Conservation (phyloP, 2,329 filamentous ascomycete species). For the Cordyceps javanica region DNA sequence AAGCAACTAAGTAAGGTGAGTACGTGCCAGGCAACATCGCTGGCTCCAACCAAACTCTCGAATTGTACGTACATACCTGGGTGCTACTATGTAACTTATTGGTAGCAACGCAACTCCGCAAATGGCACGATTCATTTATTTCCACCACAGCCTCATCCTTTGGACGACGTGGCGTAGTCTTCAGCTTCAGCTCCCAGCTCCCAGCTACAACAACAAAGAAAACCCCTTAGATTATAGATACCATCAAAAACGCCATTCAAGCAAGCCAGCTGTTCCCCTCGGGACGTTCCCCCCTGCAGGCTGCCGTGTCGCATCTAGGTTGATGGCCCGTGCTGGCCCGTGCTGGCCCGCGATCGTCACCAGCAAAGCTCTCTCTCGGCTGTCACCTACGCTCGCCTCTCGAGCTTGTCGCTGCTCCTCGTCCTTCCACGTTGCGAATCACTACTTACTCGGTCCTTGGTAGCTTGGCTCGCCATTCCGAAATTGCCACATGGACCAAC, state of each 20-base stretch:
- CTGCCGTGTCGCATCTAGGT: neutral
- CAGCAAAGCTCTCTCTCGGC: neutral
- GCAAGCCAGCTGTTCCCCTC: neutral
- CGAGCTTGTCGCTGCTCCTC: neutral
- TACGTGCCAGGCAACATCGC: too few relatives aligned
- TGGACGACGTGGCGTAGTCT: neutral
- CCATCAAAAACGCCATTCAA: neutral
- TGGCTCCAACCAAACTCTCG: too few relatives aligned
- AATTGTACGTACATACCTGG: neutral
- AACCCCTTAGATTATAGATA: neutral
- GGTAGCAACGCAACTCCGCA: too few relatives aligned
- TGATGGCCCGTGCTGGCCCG: neutral
- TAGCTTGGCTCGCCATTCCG: neutral
- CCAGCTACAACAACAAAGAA: neutral
- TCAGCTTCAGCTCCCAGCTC: neutral
- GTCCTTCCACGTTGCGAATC: neutral
- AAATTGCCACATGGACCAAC: neutral
- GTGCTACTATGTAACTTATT: too few relatives aligned
- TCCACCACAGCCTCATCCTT: neutral
- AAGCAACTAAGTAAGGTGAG: too few relatives aligned
- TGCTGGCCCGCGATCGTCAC: conserved; percentile 1
- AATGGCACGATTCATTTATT: neutral
- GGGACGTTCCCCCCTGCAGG: neutral
- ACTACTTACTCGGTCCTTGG: too few relatives aligned
- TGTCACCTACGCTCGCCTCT: too few relatives aligned